Percentiles rank a stretch among this genome's conserved stretches.
These are phyloP conservation scores for Mrakia gelida DNA, from an alignment of 768 basidiomycete genomes.

Conservation along the genomic window DNA sequence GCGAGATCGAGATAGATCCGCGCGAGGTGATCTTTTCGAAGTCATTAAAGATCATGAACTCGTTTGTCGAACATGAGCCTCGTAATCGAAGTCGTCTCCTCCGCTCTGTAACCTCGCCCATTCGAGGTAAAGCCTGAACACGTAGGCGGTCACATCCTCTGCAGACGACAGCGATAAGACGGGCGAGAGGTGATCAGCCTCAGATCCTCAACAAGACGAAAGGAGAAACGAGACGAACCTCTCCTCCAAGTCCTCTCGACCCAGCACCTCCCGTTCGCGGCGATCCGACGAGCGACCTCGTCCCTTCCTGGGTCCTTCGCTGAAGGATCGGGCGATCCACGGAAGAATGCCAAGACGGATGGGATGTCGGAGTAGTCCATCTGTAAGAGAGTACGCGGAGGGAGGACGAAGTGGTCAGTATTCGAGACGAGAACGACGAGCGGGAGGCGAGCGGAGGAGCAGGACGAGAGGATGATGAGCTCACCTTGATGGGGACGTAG, in stretches of 20 bases:
- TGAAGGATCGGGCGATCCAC: background rate
- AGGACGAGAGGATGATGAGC: background rate
- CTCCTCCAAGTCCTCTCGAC: slow-evolving; percentile 17
- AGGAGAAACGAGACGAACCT: background rate
- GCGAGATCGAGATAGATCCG: too few relatives aligned
- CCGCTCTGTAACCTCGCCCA: slow-evolving; percentile 38
- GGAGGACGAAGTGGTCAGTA: background rate
- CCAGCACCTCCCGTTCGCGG: background rate
- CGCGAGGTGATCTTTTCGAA: too few relatives aligned
- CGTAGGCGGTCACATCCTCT: slow-evolving; percentile 52
- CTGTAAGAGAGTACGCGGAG: background rate
- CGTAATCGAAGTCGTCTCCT: background rate
- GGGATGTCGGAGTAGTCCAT: slow-evolving; percentile 30
- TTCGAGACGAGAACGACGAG: background rate
- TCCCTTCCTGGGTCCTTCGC: background rate
- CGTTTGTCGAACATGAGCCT: background rate
- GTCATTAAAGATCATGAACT: too few relatives aligned
- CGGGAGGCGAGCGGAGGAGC: background rate
- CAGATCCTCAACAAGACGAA: background rate
- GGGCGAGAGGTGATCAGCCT: too few relatives aligned
- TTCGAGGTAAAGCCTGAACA: slow-evolving; percentile 43
- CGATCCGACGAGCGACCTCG: slow-evolving; percentile 13
- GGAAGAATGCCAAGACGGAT: slow-evolving; percentile 17
- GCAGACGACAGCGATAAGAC: background rate
- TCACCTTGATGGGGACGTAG: slow-evolving; percentile 23